phyloP scores from a whole-genome alignment of 2,329 filamentous ascomycete species.

The Fusarium austroafricanum region DNA sequence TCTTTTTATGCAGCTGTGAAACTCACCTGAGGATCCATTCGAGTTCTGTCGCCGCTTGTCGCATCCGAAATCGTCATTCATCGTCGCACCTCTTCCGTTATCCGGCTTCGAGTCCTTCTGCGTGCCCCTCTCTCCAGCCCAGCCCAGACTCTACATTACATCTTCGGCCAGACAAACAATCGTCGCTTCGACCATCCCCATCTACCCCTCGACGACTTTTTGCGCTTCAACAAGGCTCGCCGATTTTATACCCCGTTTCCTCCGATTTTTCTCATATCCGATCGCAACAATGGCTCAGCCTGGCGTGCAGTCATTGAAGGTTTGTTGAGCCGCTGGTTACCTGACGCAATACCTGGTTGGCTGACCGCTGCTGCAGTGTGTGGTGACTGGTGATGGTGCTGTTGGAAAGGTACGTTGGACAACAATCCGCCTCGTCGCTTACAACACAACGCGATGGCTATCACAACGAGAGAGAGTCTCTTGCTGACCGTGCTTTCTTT shows the following conservation, averaged over 20 bases:
- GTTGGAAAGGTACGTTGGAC: slow-evolving; percentile 83
- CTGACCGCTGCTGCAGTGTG: slow-evolving; percentile 73
- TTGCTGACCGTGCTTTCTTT: slow-evolving; percentile 46
- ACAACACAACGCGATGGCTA: background rate
- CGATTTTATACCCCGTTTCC: slow-evolving; percentile 3
- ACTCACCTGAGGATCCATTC: slow-evolving; percentile 38
- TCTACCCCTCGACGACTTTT: slow-evolving; percentile 24
- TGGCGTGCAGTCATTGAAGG: slow-evolving; percentile 92
- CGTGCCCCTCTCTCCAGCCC: slow-evolving; percentile 22
- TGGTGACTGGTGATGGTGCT: slow-evolving; percentile 98
- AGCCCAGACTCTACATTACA: slow-evolving; percentile 22
- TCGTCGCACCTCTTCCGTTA: slow-evolving; percentile 34
- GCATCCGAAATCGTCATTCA: slow-evolving; percentile 31
- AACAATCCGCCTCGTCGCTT: slow-evolving; percentile 1
- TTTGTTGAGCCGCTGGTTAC: slow-evolving; percentile 56
- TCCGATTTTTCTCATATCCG: slow-evolving; percentile 16
- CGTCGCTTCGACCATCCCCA: slow-evolving; percentile 25
- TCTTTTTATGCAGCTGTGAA: slow-evolving; percentile 46
- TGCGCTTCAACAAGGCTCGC: slow-evolving; percentile 15
- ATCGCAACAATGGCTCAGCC: slow-evolving; percentile 74
- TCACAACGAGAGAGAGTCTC: slow-evolving; percentile 5
- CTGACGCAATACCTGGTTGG: slow-evolving; percentile 36
- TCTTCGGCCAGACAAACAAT: slow-evolving; percentile 24
- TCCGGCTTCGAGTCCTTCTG: slow-evolving; percentile 19
- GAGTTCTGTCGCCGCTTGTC: slow-evolving; percentile 29